phyloP scores from a whole-genome alignment of 1,284 basidiomycete genomes.

The Cutaneotrichosporon cyanovorans region DNA sequence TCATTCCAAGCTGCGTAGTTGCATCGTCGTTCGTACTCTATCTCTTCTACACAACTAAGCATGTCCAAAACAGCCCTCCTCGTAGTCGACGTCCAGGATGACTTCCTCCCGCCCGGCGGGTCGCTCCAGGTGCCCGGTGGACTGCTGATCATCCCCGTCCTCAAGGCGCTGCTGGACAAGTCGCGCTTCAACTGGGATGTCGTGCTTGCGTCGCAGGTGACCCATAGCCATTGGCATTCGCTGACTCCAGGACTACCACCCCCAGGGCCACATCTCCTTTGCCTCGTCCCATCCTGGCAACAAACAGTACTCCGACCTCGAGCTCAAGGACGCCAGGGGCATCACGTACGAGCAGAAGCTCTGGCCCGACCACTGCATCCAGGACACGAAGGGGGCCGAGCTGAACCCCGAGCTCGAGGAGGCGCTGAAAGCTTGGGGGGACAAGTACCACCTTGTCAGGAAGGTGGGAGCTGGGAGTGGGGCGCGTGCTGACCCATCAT shows the following conservation, averaged over 20 bases:
- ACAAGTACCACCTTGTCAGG: slow-evolving; percentile 25
- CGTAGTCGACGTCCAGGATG: slow-evolving; percentile 57
- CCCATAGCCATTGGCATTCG: slow-evolving; percentile 3
- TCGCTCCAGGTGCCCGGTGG: slow-evolving; percentile 52
- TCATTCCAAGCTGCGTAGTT: too few relatives aligned
- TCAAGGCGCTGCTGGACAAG: slow-evolving; percentile 49
- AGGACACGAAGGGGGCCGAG: slow-evolving; percentile 33
- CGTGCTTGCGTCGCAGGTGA: slow-evolving; percentile 51
- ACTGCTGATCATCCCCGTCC: slow-evolving; percentile 48
- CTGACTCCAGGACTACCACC: slow-evolving; percentile 49
- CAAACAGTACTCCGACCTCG: slow-evolving; percentile 47
- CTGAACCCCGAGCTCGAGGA: slow-evolving; percentile 24
- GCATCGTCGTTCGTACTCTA: too few relatives aligned
- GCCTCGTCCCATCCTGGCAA: slow-evolving; percentile 51
- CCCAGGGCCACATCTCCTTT: slow-evolving; percentile 57
- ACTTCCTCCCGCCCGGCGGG: slow-evolving; percentile 58
- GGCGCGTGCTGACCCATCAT: not conserved
- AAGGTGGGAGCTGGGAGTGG: slow-evolving; percentile 26
- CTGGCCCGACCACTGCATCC: slow-evolving; percentile 55
- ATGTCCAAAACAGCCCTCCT: slow-evolving; percentile 47
- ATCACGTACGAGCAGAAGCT: slow-evolving; percentile 40
- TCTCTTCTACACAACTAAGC: not conserved
- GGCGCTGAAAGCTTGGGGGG: slow-evolving; percentile 18
- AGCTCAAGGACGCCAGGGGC: slow-evolving; percentile 37
- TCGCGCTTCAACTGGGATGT: slow-evolving; percentile 49